Evolutionary conservation across 2,329 filamentous ascomycete genomes (phyloP), one percentile per base, ranked within the genome.

Genomic region (Aspergillus pseudonomiae): DNA sequence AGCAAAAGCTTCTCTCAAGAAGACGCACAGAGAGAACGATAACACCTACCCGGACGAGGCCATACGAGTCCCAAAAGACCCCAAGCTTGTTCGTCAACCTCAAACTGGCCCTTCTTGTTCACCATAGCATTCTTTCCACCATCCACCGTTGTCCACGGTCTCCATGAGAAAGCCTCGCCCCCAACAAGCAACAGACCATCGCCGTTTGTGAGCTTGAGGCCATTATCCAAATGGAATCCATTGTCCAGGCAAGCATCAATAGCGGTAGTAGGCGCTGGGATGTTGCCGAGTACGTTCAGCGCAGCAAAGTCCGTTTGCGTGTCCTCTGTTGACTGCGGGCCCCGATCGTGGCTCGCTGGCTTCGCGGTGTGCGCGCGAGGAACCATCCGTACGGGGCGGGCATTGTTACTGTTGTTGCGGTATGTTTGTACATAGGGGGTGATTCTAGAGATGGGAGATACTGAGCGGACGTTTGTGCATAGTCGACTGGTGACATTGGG

Each of bases 121-220:
- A 90, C 74, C 71, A 96, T 79, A 63, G 71, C 78, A 65, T 77
- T 78, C 64, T 71, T 80, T 69, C 73, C 71, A 72, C 76, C 72
- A 69, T 77, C 63, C 67, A 64, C 41, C 65, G 67, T 78, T 64
- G 86, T 79, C 93, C 94, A 97, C 5, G 95, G 95, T 74, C 86
- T 83, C 95, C 95, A 99, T 57, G 84, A 80, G 76, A 97, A 98
- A 0, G 90, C 93, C 78, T 98, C 93, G 6, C 94, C 94, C 46
- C 88, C 90, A 1, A 97, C 85, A 6, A 99, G 84, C 65, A 99
- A 75, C 30, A 93, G 86, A 0, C 93, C 94, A 58, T 87, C 84
- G 0, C 90, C 89, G 53, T 87, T 87, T 1, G 82, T 80, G 34
- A 96, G 87, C 59, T 86, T 88, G 41, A 91, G 81, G 12, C 94